Evolutionary conservation across 108 stramenopile genomes (phyloP).

Genomic region (Nitzschia palea): DNA sequence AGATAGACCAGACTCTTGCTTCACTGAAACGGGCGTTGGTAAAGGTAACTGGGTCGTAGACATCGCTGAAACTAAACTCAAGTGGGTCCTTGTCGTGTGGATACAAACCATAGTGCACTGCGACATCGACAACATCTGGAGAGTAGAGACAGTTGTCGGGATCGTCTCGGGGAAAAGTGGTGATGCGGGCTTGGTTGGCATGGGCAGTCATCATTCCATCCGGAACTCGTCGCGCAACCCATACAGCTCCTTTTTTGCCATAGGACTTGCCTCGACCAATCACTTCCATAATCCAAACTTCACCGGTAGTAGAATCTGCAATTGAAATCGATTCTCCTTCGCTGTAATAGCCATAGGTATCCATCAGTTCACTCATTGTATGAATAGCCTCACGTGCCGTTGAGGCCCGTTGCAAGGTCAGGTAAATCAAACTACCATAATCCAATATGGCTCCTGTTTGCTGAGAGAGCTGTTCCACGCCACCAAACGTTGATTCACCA

Average conservation of each 20-base stretch:
- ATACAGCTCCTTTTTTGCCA: conserved; percentile 57
- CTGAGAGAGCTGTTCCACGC: conserved; percentile 38
- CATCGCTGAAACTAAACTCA: conserved; percentile 64
- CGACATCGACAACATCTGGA: conserved; percentile 61
- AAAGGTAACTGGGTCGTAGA: conserved; percentile 62
- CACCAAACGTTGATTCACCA: conserved; percentile 82
- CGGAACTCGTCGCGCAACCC: conserved; percentile 71
- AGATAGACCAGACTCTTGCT: conserved; percentile 69
- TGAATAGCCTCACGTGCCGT: conserved; percentile 65
- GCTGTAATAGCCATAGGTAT: conserved; percentile 59
- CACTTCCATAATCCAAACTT: conserved; percentile 85
- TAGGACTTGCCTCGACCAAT: conserved; percentile 56
- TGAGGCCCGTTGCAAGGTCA: conserved; percentile 64
- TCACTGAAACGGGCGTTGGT: conserved; percentile 58
- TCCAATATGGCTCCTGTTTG: conserved; percentile 58
- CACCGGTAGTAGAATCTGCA: conserved; percentile 48
- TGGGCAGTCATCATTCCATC: conserved; percentile 58
- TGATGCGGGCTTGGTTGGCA: conserved; percentile 78
- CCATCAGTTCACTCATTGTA: conserved; percentile 57
- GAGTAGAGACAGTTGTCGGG: conserved; percentile 48
- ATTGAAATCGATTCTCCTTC: conserved; percentile 70
- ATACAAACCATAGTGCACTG: conserved; percentile 61
- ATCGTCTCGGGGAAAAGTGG: conserved; percentile 52
- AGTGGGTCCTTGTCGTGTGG: conserved; percentile 27
- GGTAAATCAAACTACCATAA: conserved; percentile 78